phyloP scores from a whole-genome alignment of 2,329 filamentous ascomycete genomes.

The Hirsutella minnesotensis region DNA sequence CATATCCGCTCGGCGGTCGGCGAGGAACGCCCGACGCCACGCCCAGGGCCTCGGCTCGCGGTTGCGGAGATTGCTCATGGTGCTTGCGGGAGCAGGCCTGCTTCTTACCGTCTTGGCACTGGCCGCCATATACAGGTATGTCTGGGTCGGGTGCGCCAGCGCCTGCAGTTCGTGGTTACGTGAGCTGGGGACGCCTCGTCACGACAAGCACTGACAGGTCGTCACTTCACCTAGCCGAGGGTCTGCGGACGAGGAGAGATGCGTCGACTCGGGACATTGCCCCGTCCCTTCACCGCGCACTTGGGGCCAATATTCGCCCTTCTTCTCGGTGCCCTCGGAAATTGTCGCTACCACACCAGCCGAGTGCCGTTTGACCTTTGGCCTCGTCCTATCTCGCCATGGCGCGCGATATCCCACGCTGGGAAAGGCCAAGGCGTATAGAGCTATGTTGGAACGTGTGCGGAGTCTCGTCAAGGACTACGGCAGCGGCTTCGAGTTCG shows the following conservation, averaged over 20 bases:
- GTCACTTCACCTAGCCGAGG: neutral
- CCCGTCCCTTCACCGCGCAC: slow-evolving; percentile 46
- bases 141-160: neutral
- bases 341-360: slow-evolving; percentile 48
- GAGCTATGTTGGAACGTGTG: slow-evolving; percentile 51
- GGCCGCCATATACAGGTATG: slow-evolving; percentile 9
- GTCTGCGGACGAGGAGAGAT: slow-evolving; percentile 4
- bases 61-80: slow-evolving; percentile 5
- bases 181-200: neutral
- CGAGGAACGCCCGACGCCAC: neutral
- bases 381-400: slow-evolving; percentile 70
- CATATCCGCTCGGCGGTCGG: slow-evolving; percentile 3
- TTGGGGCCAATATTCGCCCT: slow-evolving; percentile 87
- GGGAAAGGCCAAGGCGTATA: slow-evolving; percentile 54
- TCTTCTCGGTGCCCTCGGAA: slow-evolving; percentile 61
- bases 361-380: slow-evolving; percentile 68
- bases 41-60: neutral
- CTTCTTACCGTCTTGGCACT: slow-evolving; percentile 7
- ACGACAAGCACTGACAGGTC: neutral
- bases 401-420: slow-evolving; percentile 71
- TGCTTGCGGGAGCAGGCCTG: slow-evolving; percentile 7
- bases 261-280: slow-evolving; percentile 29
- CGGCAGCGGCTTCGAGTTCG: slow-evolving; percentile 53
- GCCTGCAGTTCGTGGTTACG: neutral
- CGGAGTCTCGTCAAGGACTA: slow-evolving; percentile 46